Conservation (phyloP, 805 yeast genomes). For the Suhomyces kilbournensis region DNA sequence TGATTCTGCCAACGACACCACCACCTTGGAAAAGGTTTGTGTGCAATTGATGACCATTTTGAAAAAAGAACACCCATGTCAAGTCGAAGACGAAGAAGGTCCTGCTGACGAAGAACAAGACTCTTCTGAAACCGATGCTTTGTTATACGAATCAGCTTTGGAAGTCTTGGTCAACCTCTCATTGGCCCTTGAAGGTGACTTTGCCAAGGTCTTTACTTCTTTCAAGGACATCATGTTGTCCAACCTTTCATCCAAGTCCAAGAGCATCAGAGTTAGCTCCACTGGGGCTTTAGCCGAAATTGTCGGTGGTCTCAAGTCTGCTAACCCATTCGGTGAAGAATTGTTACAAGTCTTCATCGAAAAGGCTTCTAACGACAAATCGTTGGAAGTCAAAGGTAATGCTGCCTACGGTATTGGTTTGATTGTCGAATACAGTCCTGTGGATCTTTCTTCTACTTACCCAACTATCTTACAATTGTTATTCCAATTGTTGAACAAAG, state of each 20-base stretch:
- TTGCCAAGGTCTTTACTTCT: constrained; percentile 65
- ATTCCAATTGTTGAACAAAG: constrained; percentile 73
- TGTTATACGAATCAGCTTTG: constrained; percentile 77
- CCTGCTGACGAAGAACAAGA: constrained; percentile 54
- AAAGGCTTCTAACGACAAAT: constrained; percentile 69
- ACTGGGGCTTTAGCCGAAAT: constrained; percentile 92
- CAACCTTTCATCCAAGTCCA: constrained; percentile 58
- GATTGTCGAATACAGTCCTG: constrained; percentile 50
- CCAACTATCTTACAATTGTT: constrained; percentile 71
- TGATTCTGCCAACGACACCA: constrained; percentile 53
- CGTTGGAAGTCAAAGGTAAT: constrained; percentile 87
- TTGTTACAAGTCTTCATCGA: constrained; percentile 67
- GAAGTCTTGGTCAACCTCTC: constrained; percentile 83
- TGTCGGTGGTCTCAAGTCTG: constrained; percentile 64
- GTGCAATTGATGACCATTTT: constrained; percentile 67
- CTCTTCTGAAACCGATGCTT: constrained; percentile 50
- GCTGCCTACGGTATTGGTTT: constrained; percentile 96
- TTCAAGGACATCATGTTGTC: constrained; percentile 63
- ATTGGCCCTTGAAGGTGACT: constrained; percentile 73
- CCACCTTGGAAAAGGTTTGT: constrained; percentile 62
- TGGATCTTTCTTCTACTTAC: constrained; percentile 63
- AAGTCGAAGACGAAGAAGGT: constrained; percentile 66
- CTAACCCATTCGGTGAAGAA: constrained; percentile 66
- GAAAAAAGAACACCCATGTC: constrained; percentile 82
- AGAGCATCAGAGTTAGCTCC: constrained; percentile 68